Evolutionary conservation across 768 basidiomycete genomes (phyloP).

Genomic region (Amanita polypyramis): DNA sequence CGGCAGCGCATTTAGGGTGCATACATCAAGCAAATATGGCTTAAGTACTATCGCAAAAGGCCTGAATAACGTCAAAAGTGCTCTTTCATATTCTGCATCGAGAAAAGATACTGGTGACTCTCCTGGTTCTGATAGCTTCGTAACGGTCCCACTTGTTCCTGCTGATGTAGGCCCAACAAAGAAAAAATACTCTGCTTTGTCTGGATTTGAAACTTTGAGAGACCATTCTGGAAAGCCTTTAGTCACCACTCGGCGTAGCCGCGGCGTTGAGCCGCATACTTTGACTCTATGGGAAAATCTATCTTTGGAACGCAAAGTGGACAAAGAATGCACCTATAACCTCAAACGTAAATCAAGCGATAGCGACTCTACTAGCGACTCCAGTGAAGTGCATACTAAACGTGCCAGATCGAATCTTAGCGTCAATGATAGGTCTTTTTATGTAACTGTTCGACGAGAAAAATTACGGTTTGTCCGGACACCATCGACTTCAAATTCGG

Average conservation of each 20-base stretch:
- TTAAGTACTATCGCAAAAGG: not conserved
- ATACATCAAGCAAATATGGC: not conserved
- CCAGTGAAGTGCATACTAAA: slow-evolving; percentile 29
- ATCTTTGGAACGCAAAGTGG: not conserved
- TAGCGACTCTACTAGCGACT: slow-evolving; percentile 30
- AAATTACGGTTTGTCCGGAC: slow-evolving; percentile 16
- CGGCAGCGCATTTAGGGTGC: not conserved
- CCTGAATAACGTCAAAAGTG: not conserved
- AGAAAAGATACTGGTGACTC: not conserved
- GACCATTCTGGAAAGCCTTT: slow-evolving; percentile 1
- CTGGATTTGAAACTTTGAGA: not conserved
- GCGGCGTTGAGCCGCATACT: not conserved
- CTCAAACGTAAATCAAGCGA: slow-evolving; percentile 14
- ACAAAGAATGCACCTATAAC: not conserved
- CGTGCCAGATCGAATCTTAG: slow-evolving; percentile 33
- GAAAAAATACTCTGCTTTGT: not conserved
- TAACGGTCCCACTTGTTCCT: slow-evolving; percentile 1
- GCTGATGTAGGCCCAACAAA: not conserved
- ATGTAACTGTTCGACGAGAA: slow-evolving; percentile 28
- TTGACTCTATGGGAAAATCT: not conserved
- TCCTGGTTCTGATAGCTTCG: not conserved
- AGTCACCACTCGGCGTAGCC: not conserved
- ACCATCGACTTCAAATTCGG: slow-evolving; percentile 10
- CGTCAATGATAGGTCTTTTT: slow-evolving; percentile 34
- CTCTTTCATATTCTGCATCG: not conserved